These are phyloP conservation scores for Dactylellina haptotyla DNA, from an alignment of 2,329 filamentous ascomycete genomes.

Conservation along the genomic window DNA sequence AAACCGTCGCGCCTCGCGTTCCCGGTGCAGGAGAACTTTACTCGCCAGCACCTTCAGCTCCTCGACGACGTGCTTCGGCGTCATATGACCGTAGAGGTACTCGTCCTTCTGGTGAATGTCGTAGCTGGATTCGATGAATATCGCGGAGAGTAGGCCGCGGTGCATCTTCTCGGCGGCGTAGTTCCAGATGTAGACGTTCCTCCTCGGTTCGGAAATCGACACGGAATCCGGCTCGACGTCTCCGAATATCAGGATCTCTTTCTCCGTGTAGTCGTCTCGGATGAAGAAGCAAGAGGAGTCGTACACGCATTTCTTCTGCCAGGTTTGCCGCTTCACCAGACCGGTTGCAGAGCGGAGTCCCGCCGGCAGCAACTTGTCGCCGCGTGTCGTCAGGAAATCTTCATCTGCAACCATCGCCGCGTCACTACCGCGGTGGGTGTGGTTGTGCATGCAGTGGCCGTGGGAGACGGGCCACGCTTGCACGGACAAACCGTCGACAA, in stretches of 20 bases:
- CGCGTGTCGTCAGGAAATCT: constrained; percentile 3
- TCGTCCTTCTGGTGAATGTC: constrained; percentile 81
- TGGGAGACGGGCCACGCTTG: constrained; percentile 89
- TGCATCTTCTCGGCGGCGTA: constrained; percentile 88
- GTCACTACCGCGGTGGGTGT: constrained; percentile 71
- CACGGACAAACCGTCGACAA: constrained; percentile 87
- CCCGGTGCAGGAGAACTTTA: constrained; percentile 71
- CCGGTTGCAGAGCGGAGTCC: constrained; percentile 49
- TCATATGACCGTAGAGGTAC: constrained; percentile 86
- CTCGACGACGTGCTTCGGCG: constrained; percentile 80
- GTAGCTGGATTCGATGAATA: constrained; percentile 97
- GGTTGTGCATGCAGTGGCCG: constrained; percentile 83
- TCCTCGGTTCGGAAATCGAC: constrained; percentile 79
- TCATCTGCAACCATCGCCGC: constrained; percentile 57
- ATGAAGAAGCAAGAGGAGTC: constrained; percentile 96
- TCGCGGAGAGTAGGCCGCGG: constrained; percentile 75
- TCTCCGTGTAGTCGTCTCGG: constrained; percentile 74
- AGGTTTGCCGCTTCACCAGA: constrained; percentile 36
- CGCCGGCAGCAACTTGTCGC: constrained; percentile 30
- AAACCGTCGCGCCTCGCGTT: constrained; percentile 57
- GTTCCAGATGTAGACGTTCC: constrained; percentile 84
- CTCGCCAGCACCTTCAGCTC: constrained; percentile 78
- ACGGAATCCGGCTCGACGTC: constrained; percentile 85
- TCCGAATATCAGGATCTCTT: constrained; percentile 90
- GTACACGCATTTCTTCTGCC: constrained; percentile 73